phyloP scores from a whole-genome alignment of 164 flowering plant genomes.

The Echeveria elegans region DNA sequence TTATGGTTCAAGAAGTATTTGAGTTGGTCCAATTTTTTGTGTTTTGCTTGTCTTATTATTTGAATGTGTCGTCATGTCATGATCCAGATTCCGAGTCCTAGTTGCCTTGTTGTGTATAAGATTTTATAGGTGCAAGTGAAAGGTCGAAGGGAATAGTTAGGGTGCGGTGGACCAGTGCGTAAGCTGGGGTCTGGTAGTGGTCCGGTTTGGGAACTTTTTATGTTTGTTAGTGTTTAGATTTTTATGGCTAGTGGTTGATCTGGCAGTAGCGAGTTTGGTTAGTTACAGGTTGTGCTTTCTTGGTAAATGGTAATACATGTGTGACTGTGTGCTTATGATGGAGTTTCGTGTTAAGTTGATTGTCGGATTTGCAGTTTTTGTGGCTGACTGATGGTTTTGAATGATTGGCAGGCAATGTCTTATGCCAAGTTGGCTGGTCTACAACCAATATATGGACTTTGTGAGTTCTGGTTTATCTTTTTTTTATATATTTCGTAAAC shows the following conservation, averaged over 20 bases:
- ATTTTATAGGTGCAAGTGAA: neutral
- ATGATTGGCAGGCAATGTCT: conserved; percentile 77
- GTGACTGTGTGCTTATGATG: conserved; percentile 1
- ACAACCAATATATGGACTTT: conserved; percentile 87
- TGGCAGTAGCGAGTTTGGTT: neutral
- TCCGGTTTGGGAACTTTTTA: neutral
- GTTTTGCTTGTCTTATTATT: neutral
- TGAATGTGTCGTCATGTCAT: neutral
- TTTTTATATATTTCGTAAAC: too few species aligned
- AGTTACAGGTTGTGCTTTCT: neutral
- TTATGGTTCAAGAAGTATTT: neutral
- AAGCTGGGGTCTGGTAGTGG: neutral
- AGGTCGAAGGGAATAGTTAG: neutral
- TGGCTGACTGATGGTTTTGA: conserved; percentile 19
- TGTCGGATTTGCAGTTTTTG: neutral
- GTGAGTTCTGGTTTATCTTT: conserved; percentile 36
- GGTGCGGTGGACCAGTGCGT: neutral
- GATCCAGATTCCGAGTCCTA: neutral
- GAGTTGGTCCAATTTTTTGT: neutral
- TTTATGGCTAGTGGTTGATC: neutral
- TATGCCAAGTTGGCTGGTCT: conserved; percentile 97
- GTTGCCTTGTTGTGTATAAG: neutral
- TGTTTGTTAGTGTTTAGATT: conserved; percentile 4
- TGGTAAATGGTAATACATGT: neutral
- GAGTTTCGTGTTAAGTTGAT: neutral